These are phyloP conservation scores for Cercospora sp. DNA, from an alignment of 2,329 filamentous ascomycete species.

Conservation along the genomic window DNA sequence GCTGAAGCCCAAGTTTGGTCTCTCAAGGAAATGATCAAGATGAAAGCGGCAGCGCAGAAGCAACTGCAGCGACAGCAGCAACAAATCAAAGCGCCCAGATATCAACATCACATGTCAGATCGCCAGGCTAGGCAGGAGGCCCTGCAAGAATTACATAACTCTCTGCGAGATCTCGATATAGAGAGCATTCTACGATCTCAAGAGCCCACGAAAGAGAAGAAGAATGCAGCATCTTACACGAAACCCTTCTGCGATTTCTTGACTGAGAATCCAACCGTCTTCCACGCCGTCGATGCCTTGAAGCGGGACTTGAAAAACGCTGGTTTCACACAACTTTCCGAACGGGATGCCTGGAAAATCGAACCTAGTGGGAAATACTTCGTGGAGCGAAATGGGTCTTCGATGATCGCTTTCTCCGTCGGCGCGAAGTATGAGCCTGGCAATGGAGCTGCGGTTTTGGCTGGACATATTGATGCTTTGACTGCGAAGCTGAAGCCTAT, in stretches of 20 bases:
- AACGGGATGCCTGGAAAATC: slow-evolving; percentile 80
- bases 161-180: background rate
- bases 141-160: background rate
- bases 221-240: slow-evolving; percentile 35
- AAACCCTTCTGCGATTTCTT: slow-evolving; percentile 72
- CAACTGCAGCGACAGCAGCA: background rate
- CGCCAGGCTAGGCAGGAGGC: background rate
- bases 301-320: slow-evolving; percentile 67
- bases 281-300: slow-evolving; percentile 83
- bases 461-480: slow-evolving; percentile 88
- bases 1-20: background rate
- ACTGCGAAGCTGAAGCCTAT: slow-evolving; percentile 91
- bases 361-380: slow-evolving; percentile 85
- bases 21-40: background rate
- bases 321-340: slow-evolving; percentile 77
- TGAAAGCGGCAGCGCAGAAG: background rate
- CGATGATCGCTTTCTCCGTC: slow-evolving; percentile 80
- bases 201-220: slow-evolving; percentile 5
- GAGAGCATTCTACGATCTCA: slow-evolving; percentile 8
- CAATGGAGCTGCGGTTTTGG: slow-evolving; percentile 84
- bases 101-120: background rate
- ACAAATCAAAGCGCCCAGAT: background rate
- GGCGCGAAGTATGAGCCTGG: slow-evolving; percentile 79
- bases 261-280: slow-evolving; percentile 86
- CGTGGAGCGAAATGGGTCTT: slow-evolving; percentile 79